Percentiles rank a stretch among this genome's conserved stretches.
These are phyloP conservation scores for Plasmodium berghei DNA, from an alignment of 169 alveolate species.

Conservation along the genomic window DNA sequence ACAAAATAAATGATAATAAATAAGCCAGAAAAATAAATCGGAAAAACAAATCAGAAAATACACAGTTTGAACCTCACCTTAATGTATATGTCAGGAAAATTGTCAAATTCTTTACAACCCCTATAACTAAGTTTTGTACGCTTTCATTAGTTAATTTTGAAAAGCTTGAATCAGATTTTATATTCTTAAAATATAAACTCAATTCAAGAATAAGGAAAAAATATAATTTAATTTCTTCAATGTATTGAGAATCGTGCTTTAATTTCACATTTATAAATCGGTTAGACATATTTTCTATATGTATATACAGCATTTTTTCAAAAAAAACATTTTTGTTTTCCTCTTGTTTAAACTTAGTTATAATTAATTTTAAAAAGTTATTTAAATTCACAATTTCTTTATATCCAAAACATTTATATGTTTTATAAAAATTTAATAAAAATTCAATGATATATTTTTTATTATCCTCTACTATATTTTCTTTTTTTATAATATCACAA, in stretches of 20 bases:
- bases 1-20: background rate
- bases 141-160: background rate
- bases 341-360: conserved; percentile 32
- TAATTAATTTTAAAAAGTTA: conserved; percentile 23
- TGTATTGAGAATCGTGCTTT: conserved; percentile 21
- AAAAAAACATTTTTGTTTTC: conserved; percentile 8
- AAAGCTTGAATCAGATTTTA: background rate
- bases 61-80: conserved; percentile 8
- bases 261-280: conserved; percentile 24
- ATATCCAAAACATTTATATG: conserved; percentile 3
- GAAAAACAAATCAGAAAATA: background rate
- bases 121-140: background rate
- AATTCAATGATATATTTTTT: conserved; percentile 15
- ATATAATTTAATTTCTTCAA: conserved; percentile 9
- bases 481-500: conserved; percentile 5
- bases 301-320: background rate
- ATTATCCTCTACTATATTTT: background rate
- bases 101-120: conserved; percentile 18
- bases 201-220: conserved; percentile 22
- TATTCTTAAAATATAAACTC: conserved; percentile 10
- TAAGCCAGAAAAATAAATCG: background rate
- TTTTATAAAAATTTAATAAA: conserved; percentile 36
- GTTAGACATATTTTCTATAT: conserved; percentile 24
- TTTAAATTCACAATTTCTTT: conserved; percentile 24
- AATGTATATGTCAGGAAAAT: conserved; percentile 4